Evolutionary conservation across 1,139 yeast species (phyloP).

Genomic region (Zygotorulaspora mrakii): DNA sequence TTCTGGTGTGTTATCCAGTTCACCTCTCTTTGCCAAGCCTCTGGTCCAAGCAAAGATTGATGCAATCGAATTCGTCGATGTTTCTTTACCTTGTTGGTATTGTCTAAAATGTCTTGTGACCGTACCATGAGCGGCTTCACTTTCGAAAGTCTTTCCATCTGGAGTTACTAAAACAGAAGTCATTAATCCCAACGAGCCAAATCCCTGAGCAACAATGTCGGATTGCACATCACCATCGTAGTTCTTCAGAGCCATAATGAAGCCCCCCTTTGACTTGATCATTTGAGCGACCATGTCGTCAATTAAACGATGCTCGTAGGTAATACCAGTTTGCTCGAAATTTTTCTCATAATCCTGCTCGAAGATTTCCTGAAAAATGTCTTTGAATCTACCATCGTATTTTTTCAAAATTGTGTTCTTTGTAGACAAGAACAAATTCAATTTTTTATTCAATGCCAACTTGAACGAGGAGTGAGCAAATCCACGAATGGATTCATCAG

Average conservation of each 20-base stretch:
- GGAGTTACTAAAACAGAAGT: conserved; percentile 82
- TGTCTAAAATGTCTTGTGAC: conserved; percentile 84
- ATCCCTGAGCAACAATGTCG: conserved; percentile 83
- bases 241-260: conserved; percentile 76
- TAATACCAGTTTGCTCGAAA: conserved; percentile 64
- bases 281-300: conserved; percentile 90
- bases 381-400: conserved; percentile 80
- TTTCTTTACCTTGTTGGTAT: conserved; percentile 79
- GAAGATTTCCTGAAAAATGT: conserved; percentile 66
- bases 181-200: conserved; percentile 80
- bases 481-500: conserved; percentile 72
- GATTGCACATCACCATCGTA: conserved; percentile 86
- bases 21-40: conserved; percentile 78
- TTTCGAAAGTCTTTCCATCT: conserved; percentile 77
- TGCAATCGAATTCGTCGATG: conserved; percentile 81
- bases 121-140: conserved; percentile 86
- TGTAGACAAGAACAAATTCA: conserved; percentile 69
- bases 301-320: conserved; percentile 78
- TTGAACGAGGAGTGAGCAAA: conserved; percentile 79
- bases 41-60: conserved; percentile 86
- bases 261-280: conserved; percentile 82
- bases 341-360: conserved; percentile 52
- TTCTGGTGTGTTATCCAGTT: conserved; percentile 65
- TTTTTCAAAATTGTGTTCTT: conserved; percentile 78
- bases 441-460: conserved; percentile 60